Conservation (phyloP, 2,329 filamentous ascomycete species). For the Pseudohalonectria lignicola region DNA sequence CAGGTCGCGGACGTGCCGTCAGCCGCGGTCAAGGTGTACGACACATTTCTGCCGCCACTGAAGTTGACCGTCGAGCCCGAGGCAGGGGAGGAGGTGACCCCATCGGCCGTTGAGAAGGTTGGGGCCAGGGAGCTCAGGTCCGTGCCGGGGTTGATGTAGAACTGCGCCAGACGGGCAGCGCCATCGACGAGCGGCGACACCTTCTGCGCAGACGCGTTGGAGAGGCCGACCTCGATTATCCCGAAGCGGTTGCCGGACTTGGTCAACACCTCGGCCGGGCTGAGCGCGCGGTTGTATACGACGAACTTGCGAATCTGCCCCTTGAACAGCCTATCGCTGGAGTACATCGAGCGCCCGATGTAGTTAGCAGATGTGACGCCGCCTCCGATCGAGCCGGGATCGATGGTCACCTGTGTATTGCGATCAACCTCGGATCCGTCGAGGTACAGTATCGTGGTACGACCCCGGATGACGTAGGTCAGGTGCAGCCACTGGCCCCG, state of each 20-base stretch:
- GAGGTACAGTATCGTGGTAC: slow-evolving; percentile 17
- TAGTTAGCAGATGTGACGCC: slow-evolving; percentile 12
- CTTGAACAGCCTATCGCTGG: slow-evolving; percentile 10
- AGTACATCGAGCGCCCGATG: slow-evolving; percentile 12
- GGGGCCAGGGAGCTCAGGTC: slow-evolving; percentile 9
- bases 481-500: slow-evolving; percentile 10
- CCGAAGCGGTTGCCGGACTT: not conserved
- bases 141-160: slow-evolving; percentile 10
- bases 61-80: slow-evolving; percentile 10
- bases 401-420: slow-evolving; percentile 10
- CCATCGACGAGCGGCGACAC: slow-evolving; percentile 9
- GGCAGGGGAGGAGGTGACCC: slow-evolving; percentile 8
- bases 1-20: slow-evolving; percentile 3
- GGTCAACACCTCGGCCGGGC: slow-evolving; percentile 7
- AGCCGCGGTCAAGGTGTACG: slow-evolving; percentile 7
- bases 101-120: slow-evolving; percentile 9
- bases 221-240: not conserved
- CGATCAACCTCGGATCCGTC: slow-evolving; percentile 29
- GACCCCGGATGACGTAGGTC: slow-evolving; percentile 9
- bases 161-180: slow-evolving; percentile 7
- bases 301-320: slow-evolving; percentile 12
- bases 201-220: slow-evolving; percentile 7
- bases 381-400: slow-evolving; percentile 9
- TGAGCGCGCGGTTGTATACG: slow-evolving; percentile 12
- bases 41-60: slow-evolving; percentile 3